Evolutionary conservation across 2,329 filamentous ascomycete species (phyloP), one percentile per base, ranked within the genome.

Genomic region (Coniosporium tulheliwenetii): DNA sequence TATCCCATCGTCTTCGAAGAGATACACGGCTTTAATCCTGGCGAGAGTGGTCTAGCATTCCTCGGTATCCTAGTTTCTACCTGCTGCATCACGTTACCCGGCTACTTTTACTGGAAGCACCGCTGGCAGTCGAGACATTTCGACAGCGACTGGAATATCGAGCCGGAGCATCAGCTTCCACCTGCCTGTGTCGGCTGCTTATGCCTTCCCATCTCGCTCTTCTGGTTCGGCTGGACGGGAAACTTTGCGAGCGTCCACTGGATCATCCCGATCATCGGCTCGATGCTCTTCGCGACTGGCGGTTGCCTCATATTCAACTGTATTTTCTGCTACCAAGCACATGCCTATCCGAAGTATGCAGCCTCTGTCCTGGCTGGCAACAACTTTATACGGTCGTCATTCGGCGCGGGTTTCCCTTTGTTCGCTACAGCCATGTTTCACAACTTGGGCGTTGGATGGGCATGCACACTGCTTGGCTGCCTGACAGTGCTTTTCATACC

Each of bases 221-320:
- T 68, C 47, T 65, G 63, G 60, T 68, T 67, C 44, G 65, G 59
- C 10, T 70, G 67, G 67, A 60, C 52, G 5, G 61, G 61, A 1
- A 56, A 54, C n/a, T n/a, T n/a, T 38, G 53, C 54, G 2, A 44
- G 55, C 16, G 59, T 67, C 33, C 57, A 52, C 10, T 69, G 65
- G 65, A 59, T 66, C 12, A 57, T 62, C 1, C 63, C 65, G 33
- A 61, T 65, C 1, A 48, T 68, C 3, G 55, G 62, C 4, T 63
- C 61, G 2, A 47, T 65, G 0, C 57, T 57, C 33, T 57, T 67
- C 16, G 67, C 66, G 0, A 60, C 62, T 44, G 60, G 60, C 2
- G 57, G 62, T 41, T 48, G 62, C 39, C 57, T 70, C 32, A 63
- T 54, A 40, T 69, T 62, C 61, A 52, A 62, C 50, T 58, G 61